These are phyloP conservation scores for Conticribra weissflogii DNA, from an alignment of 108 stramenopile species.

Conservation along the genomic window DNA sequence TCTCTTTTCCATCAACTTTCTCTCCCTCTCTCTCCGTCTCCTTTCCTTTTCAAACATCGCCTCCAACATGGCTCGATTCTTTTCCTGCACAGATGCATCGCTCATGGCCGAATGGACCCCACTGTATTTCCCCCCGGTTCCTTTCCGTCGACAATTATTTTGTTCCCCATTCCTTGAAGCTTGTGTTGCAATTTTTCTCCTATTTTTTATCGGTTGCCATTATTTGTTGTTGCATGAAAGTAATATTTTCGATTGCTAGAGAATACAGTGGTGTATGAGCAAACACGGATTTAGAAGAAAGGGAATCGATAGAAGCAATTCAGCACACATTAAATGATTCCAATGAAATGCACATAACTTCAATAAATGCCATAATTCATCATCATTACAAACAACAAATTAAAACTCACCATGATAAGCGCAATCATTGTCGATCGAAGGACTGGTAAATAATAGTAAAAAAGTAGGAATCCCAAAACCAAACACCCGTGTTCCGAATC, in stretches of 20 bases:
- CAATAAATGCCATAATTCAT: too few species aligned
- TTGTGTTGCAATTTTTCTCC: constrained; percentile 57
- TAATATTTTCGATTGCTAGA: too few species aligned
- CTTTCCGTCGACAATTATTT: constrained; percentile 42
- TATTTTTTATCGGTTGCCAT: constrained; percentile 3
- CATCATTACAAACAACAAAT: too few species aligned
- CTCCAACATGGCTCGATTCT: constrained; percentile 69
- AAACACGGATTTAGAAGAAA: too few species aligned
- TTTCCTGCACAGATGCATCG: constrained; percentile 59
- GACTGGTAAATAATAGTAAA: too few species aligned
- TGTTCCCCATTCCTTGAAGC: constrained; percentile 61
- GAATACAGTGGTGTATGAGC: too few species aligned
- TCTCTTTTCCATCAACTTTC: constrained; percentile 35
- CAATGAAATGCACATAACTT: too few species aligned
- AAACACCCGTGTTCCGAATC: not conserved
- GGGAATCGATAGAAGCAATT: too few species aligned
- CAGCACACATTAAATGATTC: too few species aligned
- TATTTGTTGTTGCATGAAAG: too few species aligned
- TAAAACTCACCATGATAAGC: too few species aligned
- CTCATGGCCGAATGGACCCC: constrained; percentile 76
- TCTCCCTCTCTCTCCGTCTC: constrained; percentile 34
- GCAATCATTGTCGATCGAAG: not conserved
- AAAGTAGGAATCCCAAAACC: too few species aligned
- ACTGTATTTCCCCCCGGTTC: constrained; percentile 66
- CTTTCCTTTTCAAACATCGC: constrained; percentile 57